These are phyloP conservation scores for Hamigera avellanea DNA, from an alignment of 495 filamentous ascomycete species.

Conservation along the genomic window DNA sequence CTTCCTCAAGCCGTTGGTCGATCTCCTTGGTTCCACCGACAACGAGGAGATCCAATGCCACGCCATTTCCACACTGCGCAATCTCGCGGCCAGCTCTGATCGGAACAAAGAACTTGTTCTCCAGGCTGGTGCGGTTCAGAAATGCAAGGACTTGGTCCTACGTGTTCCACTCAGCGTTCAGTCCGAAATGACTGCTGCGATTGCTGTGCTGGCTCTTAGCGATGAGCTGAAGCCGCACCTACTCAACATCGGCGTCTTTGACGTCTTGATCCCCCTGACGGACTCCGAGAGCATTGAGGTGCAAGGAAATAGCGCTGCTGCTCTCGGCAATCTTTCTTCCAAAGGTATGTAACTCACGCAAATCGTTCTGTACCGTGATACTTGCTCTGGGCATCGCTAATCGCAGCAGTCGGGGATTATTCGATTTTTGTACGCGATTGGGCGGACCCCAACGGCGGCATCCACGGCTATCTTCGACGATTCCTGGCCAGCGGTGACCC, in stretches of 20 bases:
- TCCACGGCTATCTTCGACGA: conserved; percentile 85
- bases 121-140: conserved; percentile 92
- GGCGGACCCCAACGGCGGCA: conserved; percentile 83
- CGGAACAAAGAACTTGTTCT: conserved; percentile 93
- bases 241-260: conserved; percentile 88
- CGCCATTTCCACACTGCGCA: conserved; percentile 91
- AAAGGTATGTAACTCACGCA: conserved; percentile 57
- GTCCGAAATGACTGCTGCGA: conserved; percentile 97
- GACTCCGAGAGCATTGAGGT: conserved; percentile 94
- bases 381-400: conserved; percentile 7
- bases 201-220: conserved; percentile 91
- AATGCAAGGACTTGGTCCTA: conserved; percentile 93
- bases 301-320: conserved; percentile 94
- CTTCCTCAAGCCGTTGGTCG: conserved; percentile 86
- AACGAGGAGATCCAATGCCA: conserved; percentile 99
- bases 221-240: conserved; percentile 91
- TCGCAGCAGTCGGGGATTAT: conserved; percentile 74
- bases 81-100: conserved; percentile 92
- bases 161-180: conserved; percentile 90
- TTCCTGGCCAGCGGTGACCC: conserved; percentile 91
- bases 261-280: conserved; percentile 90
- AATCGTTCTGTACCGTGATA: too few species aligned
- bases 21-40: conserved; percentile 86
- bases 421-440: conserved; percentile 90
- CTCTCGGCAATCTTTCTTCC: conserved; percentile 87